Base-by-base conservation (phyloP, 2,329 filamentous ascomycete species). In the Verticillium dahliae region DNA sequence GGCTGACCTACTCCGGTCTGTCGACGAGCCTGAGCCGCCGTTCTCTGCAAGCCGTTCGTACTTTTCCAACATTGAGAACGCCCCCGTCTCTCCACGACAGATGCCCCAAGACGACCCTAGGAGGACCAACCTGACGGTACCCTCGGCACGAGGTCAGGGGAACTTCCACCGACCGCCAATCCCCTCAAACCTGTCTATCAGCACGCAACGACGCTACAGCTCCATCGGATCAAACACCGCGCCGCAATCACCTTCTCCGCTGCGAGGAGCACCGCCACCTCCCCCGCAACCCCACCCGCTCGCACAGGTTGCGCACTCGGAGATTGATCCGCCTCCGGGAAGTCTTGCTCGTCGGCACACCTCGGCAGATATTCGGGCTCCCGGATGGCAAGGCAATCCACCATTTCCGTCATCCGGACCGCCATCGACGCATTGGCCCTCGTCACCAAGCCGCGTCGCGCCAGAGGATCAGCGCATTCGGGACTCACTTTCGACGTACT, bases 281-380 rank as follows among this genome's bases (percentile, higher is more conserved):
- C 85, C 86, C n/a, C 87, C 88, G 58, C 81, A 81, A 65, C 85
- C 87, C 37, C 90, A 91, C 70, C 87, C 87, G 38, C 80, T 88
- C 22, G 84, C 88, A 18, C 80, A 85, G 62, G 81, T 52, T 18
- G 45, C 45, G 9, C 45, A 52, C 10, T 52, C 18, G 18, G 45
- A 52, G 45, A 10, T 85, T 37, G 81, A 87, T 67, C 81, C 84
- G 33, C 84, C 86, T 38, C 86, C 88, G 39, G 84, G 86, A 61
- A 92, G 87, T 69, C 81, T 97, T 56, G 85, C 87, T 55, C 88
- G 94, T 65, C 86, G 94, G 64, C 95, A 99, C 75, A 99, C 95
- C 1, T 94, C 93, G 45, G 95, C 95, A 62, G 95, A 99, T 72
- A 98, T 99, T 68, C 89, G 95, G 60, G 89, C 93, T 68, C 90